Percentiles rank a stretch among this genome's conserved stretches.
phyloP scores from a whole-genome alignment of 768 basidiomycete species.

The Kwoniella sp. region DNA sequence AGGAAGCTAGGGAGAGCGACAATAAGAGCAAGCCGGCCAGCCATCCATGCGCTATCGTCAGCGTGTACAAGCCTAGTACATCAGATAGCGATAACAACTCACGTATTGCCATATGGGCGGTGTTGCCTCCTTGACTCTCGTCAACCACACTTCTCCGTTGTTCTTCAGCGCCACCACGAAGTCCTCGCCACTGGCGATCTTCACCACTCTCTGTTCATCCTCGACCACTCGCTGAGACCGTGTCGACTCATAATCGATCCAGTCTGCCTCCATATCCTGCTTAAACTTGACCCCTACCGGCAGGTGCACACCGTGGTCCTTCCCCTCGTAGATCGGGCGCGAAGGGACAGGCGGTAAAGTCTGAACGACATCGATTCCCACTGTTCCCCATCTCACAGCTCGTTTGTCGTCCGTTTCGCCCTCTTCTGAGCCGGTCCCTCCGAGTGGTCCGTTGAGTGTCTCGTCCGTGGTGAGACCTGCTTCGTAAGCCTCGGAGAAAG shows the following conservation, averaged over 20 bases:
- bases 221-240: conserved; percentile 9
- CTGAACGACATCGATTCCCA: conserved; percentile 29
- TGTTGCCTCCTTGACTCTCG: conserved; percentile 20
- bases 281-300: conserved; percentile 4
- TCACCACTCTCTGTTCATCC: conserved; percentile 62
- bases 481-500: conserved; percentile 36
- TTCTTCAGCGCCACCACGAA: conserved; percentile 71
- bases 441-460: conserved; percentile 26
- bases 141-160: conserved; percentile 53
- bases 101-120: conserved; percentile 68
- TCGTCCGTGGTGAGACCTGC: conserved; percentile 27
- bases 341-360: conserved; percentile 30
- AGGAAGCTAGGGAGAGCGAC: conserved; percentile 38
- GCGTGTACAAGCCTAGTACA: no score
- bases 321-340: not conserved
- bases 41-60: conserved; percentile 12
- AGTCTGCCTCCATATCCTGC: conserved; percentile 23
- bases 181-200: conserved; percentile 77
- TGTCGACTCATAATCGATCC: conserved; percentile 21
- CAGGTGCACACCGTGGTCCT: not conserved
- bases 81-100: conserved; percentile 56
- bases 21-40: conserved; percentile 12
- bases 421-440: not conserved
- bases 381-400: conserved; percentile 41
- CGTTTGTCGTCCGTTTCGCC: conserved; percentile 27